Conservation (phyloP, 2,329 filamentous ascomycete species). For the Aureobasidium melanogenum region DNA sequence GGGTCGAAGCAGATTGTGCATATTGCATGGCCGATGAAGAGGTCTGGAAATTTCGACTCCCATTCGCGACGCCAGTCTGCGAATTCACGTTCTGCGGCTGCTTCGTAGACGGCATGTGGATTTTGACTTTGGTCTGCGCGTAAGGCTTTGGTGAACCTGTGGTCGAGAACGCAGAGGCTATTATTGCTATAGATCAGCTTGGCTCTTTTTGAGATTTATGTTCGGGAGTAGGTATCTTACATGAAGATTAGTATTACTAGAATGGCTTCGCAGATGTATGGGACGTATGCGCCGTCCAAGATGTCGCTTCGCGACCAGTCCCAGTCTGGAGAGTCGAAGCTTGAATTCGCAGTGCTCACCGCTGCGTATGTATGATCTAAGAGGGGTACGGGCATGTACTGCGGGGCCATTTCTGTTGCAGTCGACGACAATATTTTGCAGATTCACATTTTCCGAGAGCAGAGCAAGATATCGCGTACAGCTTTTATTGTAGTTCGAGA, state of each 20-base stretch:
- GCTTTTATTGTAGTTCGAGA: not conserved
- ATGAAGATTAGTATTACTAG: not conserved
- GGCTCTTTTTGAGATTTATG: not conserved
- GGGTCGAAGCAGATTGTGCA: constrained; percentile 6
- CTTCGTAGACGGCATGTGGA: not conserved
- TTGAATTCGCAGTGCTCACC: not conserved
- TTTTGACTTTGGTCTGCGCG: not conserved
- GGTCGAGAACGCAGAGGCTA: not conserved
- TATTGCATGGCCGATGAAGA: not conserved
- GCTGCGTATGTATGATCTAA: not conserved
- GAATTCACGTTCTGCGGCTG: not conserved
- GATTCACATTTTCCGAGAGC: too few relatives aligned
- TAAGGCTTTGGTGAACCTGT: not conserved
- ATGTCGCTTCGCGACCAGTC: not conserved
- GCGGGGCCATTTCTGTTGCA: not conserved
- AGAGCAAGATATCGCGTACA: too few relatives aligned
- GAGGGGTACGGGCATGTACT: not conserved
- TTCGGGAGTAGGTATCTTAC: not conserved
- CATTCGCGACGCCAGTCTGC: not conserved
- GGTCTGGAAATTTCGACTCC: not conserved
- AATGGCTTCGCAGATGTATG: not conserved
- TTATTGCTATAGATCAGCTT: not conserved
- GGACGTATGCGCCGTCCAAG: not conserved
- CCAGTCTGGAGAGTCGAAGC: not conserved
- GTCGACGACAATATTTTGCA: not conserved